Evolutionary conservation across 257 asterid genomes (phyloP), one percentile per base, ranked within the genome.

Genomic region (Penstemon newberryi): DNA sequence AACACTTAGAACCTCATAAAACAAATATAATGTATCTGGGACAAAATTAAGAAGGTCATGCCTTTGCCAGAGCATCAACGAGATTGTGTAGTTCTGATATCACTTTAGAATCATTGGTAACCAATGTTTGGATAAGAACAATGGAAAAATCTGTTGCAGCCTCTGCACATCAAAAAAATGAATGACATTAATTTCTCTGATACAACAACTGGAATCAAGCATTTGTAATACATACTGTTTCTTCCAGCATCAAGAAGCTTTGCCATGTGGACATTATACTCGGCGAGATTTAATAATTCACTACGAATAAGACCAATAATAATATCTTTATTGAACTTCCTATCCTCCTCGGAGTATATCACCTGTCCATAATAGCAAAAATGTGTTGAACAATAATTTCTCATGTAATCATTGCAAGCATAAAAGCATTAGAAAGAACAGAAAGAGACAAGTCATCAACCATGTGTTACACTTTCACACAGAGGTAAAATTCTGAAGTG

Each of bases 251-350:
- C 99, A 78, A 91, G 85, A 75, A 84, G 91, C 83, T 94, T 94
- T 45, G 99, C 95, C 96, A 94, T 94, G 76, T 91, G 96, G 66
- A 89, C 96, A 83, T 86, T 89, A 75, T 94, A 94, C 75, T 94
- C 99, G 0, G 96, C 91, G 72, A 94, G 92, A 82, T 86, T 91
- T 59, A 94, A 81, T 61, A 94, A 67, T 71, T 91, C 97, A 63
- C 94, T 84, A 58, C 63, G 85, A 18, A 94, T 94, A 74, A 94
- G 92, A 73, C 97, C 97, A 67, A 87, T 73, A 6, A 88, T 84
- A 49, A 94, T 91, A 70, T 89, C 96, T 82, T 80, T 91, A 74
- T 89, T 89, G 86, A 89, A 94, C 78, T 91, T 94, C 63, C 93
- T 80, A 49, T 89, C 96, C 80, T 91, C 97, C 41, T 91, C 99